These are phyloP conservation scores for Termitomyces eurrhizus DNA, from an alignment of 768 basidiomycete genomes.

Conservation along the genomic window DNA sequence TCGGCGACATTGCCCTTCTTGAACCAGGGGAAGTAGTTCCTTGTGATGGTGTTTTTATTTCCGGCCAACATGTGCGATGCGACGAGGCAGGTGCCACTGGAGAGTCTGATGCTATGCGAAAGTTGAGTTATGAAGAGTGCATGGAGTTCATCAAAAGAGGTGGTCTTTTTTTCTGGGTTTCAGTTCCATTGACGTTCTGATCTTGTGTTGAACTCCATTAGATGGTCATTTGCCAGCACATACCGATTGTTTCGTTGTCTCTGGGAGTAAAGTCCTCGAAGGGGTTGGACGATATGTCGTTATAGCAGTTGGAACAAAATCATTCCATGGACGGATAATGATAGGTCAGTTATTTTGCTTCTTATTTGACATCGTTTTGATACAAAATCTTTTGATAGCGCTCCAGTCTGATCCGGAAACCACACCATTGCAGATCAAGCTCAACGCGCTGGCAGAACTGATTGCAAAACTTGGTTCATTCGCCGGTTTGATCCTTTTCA, in stretches of 20 bases:
- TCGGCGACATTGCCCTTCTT: constrained; percentile 87
- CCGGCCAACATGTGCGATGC: constrained; percentile 90
- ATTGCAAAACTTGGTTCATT: constrained; percentile 89
- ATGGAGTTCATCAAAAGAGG: constrained; percentile 40
- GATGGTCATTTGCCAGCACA: constrained; percentile 43
- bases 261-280: constrained; percentile 90
- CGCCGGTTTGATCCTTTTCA: constrained; percentile 80
- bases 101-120: constrained; percentile 94
- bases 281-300: constrained; percentile 93
- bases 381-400: constrained; percentile 42
- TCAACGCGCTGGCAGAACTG: constrained; percentile 90
- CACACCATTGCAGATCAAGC: constrained; percentile 91
- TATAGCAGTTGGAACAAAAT: constrained; percentile 87
- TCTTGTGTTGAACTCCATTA: background rate
- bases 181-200: background rate
- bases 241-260: constrained; percentile 88
- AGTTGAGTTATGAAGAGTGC: constrained; percentile 75
- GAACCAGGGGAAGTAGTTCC: constrained; percentile 97
- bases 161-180: background rate
- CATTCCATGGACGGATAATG: constrained; percentile 97
- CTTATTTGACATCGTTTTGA: background rate
- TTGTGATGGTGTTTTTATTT: constrained; percentile 92
- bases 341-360: constrained; percentile 58
- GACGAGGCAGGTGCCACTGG: constrained; percentile 97
- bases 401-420: constrained; percentile 83